These are phyloP conservation scores for Pythium rishiriense DNA, from an alignment of 352 stramenopile species.

Conservation along the genomic window DNA sequence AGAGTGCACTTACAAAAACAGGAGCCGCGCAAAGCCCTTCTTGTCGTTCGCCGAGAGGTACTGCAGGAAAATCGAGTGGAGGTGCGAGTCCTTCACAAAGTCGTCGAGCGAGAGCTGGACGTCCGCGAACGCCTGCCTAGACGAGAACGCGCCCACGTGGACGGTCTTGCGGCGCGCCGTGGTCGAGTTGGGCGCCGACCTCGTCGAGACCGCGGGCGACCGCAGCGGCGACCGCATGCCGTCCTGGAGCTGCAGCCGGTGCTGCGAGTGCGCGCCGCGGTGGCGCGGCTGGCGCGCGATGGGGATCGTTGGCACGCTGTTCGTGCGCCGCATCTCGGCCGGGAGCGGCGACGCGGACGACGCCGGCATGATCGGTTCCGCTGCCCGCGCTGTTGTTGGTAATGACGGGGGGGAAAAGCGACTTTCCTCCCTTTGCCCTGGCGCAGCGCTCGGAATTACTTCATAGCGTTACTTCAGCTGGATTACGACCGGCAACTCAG, in stretches of 20 bases:
- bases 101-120: conserved; percentile 57
- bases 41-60: conserved; percentile 64
- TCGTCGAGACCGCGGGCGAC: conserved; percentile 16
- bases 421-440: conserved; percentile 1
- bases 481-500: conserved; percentile 3
- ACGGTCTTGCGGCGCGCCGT: conserved; percentile 18
- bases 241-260: conserved; percentile 15
- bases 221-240: conserved; percentile 3
- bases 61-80: conserved; percentile 82
- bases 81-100: conserved; percentile 72
- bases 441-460: conserved; percentile 1
- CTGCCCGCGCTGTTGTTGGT: conserved; percentile 3
- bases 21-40: conserved; percentile 72
- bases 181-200: conserved; percentile 22
- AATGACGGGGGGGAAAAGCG: not conserved
- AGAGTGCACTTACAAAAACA: conserved; percentile 62
- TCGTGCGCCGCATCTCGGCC: conserved; percentile 19
- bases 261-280: conserved; percentile 6
- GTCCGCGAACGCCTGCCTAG: conserved; percentile 12
- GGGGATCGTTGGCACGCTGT: conserved; percentile 22
- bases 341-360: not conserved
- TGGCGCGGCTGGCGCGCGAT: not conserved
- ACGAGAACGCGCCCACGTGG: conserved; percentile 11
- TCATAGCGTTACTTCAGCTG: conserved; percentile 20
- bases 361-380: conserved; percentile 7